Evolutionary conservation across 2,329 filamentous ascomycete species (phyloP), one percentile per base, ranked within the genome.

Genomic region (Cytospora leucostoma): DNA sequence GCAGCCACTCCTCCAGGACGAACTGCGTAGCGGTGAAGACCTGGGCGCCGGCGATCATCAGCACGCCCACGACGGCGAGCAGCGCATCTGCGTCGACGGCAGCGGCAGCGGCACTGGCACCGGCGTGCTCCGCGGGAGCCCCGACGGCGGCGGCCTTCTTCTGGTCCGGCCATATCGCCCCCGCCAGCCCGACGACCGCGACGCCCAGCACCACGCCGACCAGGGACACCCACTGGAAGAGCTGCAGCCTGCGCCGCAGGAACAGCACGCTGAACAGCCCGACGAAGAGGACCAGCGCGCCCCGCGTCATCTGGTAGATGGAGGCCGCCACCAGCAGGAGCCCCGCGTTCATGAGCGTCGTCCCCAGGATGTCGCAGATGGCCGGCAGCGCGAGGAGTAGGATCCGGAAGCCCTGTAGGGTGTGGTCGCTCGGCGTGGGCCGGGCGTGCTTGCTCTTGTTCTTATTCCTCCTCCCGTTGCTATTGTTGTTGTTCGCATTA

Each of bases 221-320:
- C 6, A 99, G 84, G 7, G 92, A 91, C 63, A 91, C 79, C 95
- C 95, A 99, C 75, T 99, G 95, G 80, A 94, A 97, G n/a, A 90
- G 74, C 66, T 88, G 85, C 38, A 99, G 82, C 69, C 86, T 89
- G 55, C 92, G 86, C 71, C 87, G 88, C 63, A 99, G 81, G 75
- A 99, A 98, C 13, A 96, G 71, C 34, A 99, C 93, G 72, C 93
- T 97, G 78, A 99, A 97, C 0, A 98, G 79, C 0, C 95, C 95
- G 21, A 99, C 95, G 70, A 99, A 99, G 7, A 99, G 83, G 3
- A 99, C 94, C 50, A 99, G 82, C 0, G 95, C 95, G 10, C 95
- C 95, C 64, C 95, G 84, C 1, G 94, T 98, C 95, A 99, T 99
- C 78, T 99, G 95, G 78, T 97, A 99, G 72, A 99, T 97, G 65